Percentiles rank a stretch among this genome's conserved stretches.
These are phyloP conservation scores for Ophiostoma piceae DNA, from an alignment of 2,329 filamentous ascomycete species.

Conservation along the genomic window DNA sequence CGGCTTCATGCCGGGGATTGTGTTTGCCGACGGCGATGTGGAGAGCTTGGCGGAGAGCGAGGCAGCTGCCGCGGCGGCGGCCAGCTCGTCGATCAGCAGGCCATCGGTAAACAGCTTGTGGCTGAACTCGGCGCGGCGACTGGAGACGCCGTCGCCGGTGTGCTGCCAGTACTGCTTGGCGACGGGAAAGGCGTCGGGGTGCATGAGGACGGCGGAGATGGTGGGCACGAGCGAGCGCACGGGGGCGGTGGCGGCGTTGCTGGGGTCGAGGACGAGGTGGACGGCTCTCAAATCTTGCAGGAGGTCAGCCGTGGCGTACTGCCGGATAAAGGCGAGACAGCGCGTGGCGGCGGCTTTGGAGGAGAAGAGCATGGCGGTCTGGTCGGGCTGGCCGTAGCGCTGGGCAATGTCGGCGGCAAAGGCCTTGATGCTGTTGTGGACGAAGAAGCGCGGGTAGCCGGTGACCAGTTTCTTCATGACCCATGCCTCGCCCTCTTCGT, in stretches of 20 bases:
- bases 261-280: conserved; percentile 58
- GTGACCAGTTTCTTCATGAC: conserved; percentile 80
- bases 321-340: conserved; percentile 67
- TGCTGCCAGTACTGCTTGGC: conserved; percentile 99
- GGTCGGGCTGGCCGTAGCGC: conserved; percentile 55
- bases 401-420: conserved; percentile 65
- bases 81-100: conserved; percentile 40
- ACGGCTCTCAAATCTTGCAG: conserved; percentile 40
- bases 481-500: conserved; percentile 87
- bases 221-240: conserved; percentile 53
- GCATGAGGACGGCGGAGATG: conserved; percentile 67
- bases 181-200: conserved; percentile 58
- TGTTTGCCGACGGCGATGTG: background rate
- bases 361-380: conserved; percentile 79
- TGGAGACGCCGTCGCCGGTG: conserved; percentile 86
- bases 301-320: conserved; percentile 51
- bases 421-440: conserved; percentile 74
- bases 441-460: conserved; percentile 94
- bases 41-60: conserved; percentile 3
- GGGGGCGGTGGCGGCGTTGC: conserved; percentile 46
- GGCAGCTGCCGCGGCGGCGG: background rate
- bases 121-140: conserved; percentile 85
- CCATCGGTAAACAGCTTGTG: conserved; percentile 67
- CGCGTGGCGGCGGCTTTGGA: conserved; percentile 62
- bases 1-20: conserved; percentile 33